Evolutionary conservation across 306 rosid species (phyloP), one percentile per base, ranked within the genome.

Genomic region (Inga laurina): DNA sequence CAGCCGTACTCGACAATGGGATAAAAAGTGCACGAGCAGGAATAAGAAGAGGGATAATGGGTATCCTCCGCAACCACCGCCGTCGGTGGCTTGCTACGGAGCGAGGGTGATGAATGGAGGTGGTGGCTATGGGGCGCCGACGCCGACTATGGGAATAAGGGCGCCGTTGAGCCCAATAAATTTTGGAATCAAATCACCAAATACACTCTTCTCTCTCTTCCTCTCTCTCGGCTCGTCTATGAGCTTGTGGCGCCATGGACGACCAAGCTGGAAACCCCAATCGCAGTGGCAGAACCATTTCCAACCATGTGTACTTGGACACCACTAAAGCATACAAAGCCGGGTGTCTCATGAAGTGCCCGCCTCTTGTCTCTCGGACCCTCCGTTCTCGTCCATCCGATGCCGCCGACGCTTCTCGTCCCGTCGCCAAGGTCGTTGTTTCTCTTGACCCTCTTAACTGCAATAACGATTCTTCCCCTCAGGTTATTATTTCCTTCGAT

Each of bases 301-400:
- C 5, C 11, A 66, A 19, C 41, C 44, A 24, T 5, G 87, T 66
- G 16, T 46, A 13, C 43, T 59, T 95, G 34, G 98, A 95, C 37
- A 91, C 94, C 1, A 79, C 79, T 44, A 90, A 87, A 48, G 90
- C 97, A 0, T 91, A 90, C 30, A 73, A 84, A 52, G 84, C 92
- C 4, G 85, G 89, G 72, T 92, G 91, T 93, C 92, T 93, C 35
- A 84, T 95, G 94, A 95, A 95, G 78, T 91, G 95, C 61, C 94
- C 98, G 0, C 93, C 91, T 2, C 22, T 86, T 0, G 93, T 93
- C 6, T 87, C 94, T 52, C 92, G 92, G 79, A 69, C 85, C 56
- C 86, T 95, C 46, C 72, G 77, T 5, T 37, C 85, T 18, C 75
- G 90, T 15, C 84, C 76, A 11, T 75, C 88, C 7, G 85, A 85